A percentile compares a stretch with the other conserved stretches of the same genome.
phyloP scores from a whole-genome alignment of 2,329 filamentous ascomycete genomes.

The Cercospora brassicicola region DNA sequence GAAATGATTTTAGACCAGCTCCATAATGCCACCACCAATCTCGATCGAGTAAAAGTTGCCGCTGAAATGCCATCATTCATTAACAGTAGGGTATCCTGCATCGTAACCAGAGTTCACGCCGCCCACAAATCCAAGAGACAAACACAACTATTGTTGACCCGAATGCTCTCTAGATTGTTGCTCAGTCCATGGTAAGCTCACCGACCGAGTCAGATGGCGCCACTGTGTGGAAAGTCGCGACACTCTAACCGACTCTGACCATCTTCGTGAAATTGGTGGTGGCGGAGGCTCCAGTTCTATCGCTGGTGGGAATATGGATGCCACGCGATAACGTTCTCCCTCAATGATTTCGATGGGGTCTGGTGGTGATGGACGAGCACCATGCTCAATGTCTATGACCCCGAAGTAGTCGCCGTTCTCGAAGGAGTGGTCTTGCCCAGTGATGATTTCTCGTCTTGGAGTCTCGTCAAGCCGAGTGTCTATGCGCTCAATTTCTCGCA shows the following conservation, averaged over 20 bases:
- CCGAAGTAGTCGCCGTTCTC: constrained; percentile 10
- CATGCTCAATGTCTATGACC: neutral
- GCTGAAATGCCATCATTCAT: neutral
- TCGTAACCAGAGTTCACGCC: neutral
- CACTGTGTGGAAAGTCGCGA: neutral
- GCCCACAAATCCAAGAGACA: neutral
- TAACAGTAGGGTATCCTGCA: neutral
- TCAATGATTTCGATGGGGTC: constrained; percentile 12
- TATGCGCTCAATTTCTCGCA: constrained; percentile 8
- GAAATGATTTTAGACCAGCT: neutral
- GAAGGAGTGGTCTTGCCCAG: neutral
- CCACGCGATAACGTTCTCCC: neutral
- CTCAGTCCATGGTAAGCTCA: neutral
- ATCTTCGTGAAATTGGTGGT: neutral
- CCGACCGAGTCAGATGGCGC: neutral
- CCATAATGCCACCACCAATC: neutral
- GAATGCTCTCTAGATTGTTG: neutral
- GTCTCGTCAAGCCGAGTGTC: constrained; percentile 1
- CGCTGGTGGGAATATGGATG: neutral
- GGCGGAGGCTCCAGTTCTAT: neutral
- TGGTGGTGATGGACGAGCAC: neutral
- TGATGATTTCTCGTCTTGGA: neutral
- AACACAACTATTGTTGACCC: neutral
- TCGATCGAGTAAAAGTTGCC: neutral
- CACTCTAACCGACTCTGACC: neutral